These are phyloP conservation scores for Thermothielavioides terrestris DNA, from an alignment of 495 filamentous ascomycete genomes.

Conservation along the genomic window DNA sequence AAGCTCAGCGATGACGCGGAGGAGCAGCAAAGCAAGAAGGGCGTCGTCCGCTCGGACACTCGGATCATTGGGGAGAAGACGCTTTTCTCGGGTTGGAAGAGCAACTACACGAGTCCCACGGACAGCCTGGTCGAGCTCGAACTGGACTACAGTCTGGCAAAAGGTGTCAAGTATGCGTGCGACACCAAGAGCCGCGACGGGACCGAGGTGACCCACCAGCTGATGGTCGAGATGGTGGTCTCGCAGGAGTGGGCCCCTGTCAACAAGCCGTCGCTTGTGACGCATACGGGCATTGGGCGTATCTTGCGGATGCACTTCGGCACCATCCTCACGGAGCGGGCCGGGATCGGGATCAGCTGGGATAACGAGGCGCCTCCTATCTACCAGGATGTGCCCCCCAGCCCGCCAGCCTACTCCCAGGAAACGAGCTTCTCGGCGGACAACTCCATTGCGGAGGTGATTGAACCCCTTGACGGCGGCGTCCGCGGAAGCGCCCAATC, in stretches of 20 bases:
- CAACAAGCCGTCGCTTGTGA: conserved; percentile 58
- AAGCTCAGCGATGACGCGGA: conserved; percentile 49
- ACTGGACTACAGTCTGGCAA: conserved; percentile 62
- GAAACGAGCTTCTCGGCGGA: conserved; percentile 14
- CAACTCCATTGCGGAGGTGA: conserved; percentile 16
- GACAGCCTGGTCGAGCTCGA: conserved; percentile 76
- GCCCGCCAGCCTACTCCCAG: conserved; percentile 65
- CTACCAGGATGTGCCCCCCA: conserved; percentile 88
- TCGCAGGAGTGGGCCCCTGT: conserved; percentile 79
- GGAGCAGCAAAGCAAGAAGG: conserved; percentile 49
- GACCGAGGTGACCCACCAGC: conserved; percentile 67
- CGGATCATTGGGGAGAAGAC: conserved; percentile 54
- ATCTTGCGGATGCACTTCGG: conserved; percentile 92
- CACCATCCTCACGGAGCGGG: conserved; percentile 68
- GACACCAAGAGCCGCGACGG: conserved; percentile 73
- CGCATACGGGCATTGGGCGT: conserved; percentile 82
- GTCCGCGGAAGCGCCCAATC: not conserved
- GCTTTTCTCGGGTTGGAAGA: conserved; percentile 74
- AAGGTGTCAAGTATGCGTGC: conserved; percentile 57
- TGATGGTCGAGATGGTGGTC: conserved; percentile 90
- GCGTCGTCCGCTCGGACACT: conserved; percentile 66
- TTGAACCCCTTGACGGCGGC: conserved; percentile 21
- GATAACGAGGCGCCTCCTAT: conserved; percentile 92
- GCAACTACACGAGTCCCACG: conserved; percentile 60
- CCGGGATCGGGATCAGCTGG: conserved; percentile 89